Evolutionary conservation across 2,329 filamentous ascomycete species (phyloP), one percentile per base, ranked within the genome.

Genomic region (Geosmithia putterillii): DNA sequence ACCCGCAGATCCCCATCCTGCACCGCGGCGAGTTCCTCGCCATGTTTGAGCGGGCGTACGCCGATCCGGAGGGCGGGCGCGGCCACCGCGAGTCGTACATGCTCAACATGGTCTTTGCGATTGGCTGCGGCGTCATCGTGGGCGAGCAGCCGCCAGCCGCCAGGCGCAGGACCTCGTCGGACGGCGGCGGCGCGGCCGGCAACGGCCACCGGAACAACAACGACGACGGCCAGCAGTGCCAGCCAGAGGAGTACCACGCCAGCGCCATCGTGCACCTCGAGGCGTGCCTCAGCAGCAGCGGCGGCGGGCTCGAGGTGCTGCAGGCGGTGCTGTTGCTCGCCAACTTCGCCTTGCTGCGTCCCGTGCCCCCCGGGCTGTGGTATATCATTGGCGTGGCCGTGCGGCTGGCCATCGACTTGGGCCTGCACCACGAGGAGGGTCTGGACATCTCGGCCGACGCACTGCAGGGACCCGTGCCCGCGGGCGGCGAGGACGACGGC

Each of bases 381-480:
- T 96, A 96, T 62, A 96, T 96, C 48, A 86, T 94, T 46, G 92
- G 92, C 10, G 89, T 95, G 38, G 90, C 90, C 6, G 83, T 94
- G 47, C 81, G 92, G 34, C 64, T 96, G 42, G 90, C 87, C 7
- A 83, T 96, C 19, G 92, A 96, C 58, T 71, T 96, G 2, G 92
- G 92, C 9, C 68, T 96, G 22, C 89, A 96, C 60, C 88, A 90
- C 51, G 92, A 96, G 60, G 90, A 95, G 51, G 87, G 86, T 19
- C 80, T 75, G 54, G 69, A 81, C 50, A 54, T 74, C 9, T 70
- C 80, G 40, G 60, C 78, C n/a, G 32, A 69, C 83, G 38, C 70
- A 20, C 38, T 19, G 7, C 15, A n/a, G 15, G 15, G n/a, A n/a
- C n/a, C n/a, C n/a, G n/a, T n/a, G n/a, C n/a, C n/a, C n/a, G 35